Percentiles rank a stretch among this genome's conserved stretches.
phyloP scores from a whole-genome alignment of 768 basidiomycete genomes.

The Lentinula lateritia region DNA sequence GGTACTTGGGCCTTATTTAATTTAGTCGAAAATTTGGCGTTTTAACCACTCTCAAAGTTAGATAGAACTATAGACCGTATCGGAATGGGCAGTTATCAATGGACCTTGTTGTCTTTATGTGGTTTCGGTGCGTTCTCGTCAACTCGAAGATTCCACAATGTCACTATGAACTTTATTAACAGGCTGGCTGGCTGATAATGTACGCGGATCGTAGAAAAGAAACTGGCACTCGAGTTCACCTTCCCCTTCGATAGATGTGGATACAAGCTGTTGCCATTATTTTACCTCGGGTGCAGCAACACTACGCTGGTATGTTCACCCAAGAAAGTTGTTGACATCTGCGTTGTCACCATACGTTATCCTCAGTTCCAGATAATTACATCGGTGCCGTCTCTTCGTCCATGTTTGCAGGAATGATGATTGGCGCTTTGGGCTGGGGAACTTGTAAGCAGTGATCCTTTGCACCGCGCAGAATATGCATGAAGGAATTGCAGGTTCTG shows the following conservation, averaged over 20 bases:
- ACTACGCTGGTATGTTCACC: constrained; percentile 58
- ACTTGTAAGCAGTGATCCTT: constrained; percentile 49
- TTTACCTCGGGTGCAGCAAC: constrained; percentile 91
- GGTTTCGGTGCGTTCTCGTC: constrained; percentile 66
- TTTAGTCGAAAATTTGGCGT: constrained; percentile 17
- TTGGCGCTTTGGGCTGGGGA: constrained; percentile 90
- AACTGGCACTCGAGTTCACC: constrained; percentile 15
- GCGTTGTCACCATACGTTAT: background rate
- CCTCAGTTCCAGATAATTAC: constrained; percentile 61
- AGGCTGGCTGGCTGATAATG: constrained; percentile 96
- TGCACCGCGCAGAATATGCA: background rate
- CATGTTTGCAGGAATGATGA: constrained; percentile 97
- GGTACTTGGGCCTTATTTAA: background rate
- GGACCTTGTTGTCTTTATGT: constrained; percentile 77
- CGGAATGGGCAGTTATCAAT: constrained; percentile 89
- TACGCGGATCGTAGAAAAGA: constrained; percentile 27
- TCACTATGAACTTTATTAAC: background rate
- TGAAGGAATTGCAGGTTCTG: constrained; percentile 49
- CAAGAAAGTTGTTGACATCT: background rate
- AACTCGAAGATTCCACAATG: background rate
- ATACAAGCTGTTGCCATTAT: constrained; percentile 88
- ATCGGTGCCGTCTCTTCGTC: constrained; percentile 83
- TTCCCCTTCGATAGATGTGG: constrained; percentile 69
- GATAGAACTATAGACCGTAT: constrained; percentile 88
- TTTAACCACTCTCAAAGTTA: constrained; percentile 25